These are phyloP conservation scores for Aspergillus hiratsukae DNA, from an alignment of 2,329 filamentous ascomycete species.

Conservation along the genomic window DNA sequence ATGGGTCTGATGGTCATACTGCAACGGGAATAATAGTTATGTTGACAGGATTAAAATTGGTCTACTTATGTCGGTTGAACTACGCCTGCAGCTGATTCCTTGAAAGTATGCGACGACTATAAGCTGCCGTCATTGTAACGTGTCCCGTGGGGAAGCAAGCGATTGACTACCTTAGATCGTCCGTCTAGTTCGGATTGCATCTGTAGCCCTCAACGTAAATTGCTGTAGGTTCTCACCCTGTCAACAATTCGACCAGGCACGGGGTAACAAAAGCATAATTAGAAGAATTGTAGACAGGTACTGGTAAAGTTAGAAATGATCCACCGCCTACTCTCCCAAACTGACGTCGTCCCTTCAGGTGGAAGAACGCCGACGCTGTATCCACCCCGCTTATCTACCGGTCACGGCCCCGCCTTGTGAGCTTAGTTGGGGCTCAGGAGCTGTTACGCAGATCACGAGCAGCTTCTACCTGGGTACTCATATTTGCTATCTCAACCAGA, in stretches of 20 bases:
- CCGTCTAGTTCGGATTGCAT: too few species aligned
- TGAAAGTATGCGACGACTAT: background rate
- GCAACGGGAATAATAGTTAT: constrained; percentile 67
- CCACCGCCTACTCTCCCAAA: background rate
- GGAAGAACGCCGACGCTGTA: background rate
- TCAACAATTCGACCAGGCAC: too few species aligned
- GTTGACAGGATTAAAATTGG: background rate
- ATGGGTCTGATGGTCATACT: constrained; percentile 94
- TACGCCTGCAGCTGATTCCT: background rate
- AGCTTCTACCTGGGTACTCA: constrained; percentile 1
- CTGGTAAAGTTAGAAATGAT: background rate
- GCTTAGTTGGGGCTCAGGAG: background rate
- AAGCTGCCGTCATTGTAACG: background rate
- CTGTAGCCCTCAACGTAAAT: too few species aligned
- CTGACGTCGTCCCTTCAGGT: background rate
- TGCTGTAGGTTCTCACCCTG: too few species aligned
- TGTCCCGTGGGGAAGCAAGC: background rate
- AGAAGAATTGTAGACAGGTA: background rate
- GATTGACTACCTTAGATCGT: too few species aligned
- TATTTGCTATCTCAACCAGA: background rate
- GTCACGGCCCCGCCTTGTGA: background rate
- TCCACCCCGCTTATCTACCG: background rate
- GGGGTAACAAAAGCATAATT: too few species aligned
- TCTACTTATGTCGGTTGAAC: background rate
- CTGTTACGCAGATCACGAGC: background rate